A percentile compares a stretch with the other conserved stretches of the same genome.
These are phyloP conservation scores for Eucalyptus pauciflora DNA, from an alignment of 345 rosid genomes.

Conservation along the genomic window DNA sequence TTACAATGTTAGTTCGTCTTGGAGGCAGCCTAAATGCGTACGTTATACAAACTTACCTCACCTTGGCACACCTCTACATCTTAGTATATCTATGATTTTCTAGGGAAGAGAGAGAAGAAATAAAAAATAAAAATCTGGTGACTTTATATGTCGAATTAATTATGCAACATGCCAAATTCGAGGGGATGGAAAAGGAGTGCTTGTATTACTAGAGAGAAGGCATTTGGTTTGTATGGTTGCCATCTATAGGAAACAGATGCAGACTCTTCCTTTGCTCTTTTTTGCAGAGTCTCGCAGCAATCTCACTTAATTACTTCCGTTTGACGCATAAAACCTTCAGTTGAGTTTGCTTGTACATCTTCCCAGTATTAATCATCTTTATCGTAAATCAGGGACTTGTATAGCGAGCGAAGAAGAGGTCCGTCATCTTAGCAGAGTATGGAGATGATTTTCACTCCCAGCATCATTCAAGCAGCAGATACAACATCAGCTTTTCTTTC, in stretches of 20 bases:
- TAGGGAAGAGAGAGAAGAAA: too few relatives aligned
- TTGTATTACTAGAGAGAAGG: neutral
- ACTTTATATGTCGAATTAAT: neutral
- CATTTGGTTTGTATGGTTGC: neutral
- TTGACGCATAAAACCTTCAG: neutral
- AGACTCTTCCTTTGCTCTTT: neutral
- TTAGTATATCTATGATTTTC: too few relatives aligned
- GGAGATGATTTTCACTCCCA: constrained; percentile 14
- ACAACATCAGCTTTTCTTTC: constrained; percentile 27
- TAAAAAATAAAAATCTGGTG: neutral
- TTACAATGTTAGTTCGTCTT: too few relatives aligned
- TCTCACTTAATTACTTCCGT: neutral
- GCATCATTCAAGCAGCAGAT: constrained; percentile 3
- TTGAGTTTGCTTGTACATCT: neutral
- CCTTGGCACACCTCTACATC: too few relatives aligned
- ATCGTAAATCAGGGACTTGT: neutral
- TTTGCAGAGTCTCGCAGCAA: neutral
- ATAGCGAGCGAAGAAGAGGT: constrained; percentile 7
- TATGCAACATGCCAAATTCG: neutral
- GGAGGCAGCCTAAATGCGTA: too few relatives aligned
- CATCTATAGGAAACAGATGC: neutral
- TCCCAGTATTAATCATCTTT: neutral
- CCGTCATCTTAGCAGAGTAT: constrained; percentile 14
- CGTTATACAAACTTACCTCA: too few relatives aligned
- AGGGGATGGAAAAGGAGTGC: neutral